Conservation (phyloP, 2,329 filamentous ascomycete genomes). For the Albophoma yamanashiensis region DNA sequence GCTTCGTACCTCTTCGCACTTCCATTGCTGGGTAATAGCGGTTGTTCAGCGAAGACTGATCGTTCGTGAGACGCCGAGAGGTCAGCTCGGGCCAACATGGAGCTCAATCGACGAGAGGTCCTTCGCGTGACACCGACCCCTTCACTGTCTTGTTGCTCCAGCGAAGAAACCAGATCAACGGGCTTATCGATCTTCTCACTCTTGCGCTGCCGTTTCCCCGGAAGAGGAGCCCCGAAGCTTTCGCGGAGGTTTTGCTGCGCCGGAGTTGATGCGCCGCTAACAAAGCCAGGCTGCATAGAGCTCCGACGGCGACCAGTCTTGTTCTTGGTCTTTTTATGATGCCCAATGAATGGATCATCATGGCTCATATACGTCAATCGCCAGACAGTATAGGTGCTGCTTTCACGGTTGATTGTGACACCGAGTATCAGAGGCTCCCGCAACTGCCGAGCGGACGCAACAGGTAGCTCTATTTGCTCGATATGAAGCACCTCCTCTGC, state of each 20-base stretch:
- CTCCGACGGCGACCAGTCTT: constrained; percentile 44
- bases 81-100: constrained; percentile 77
- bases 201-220: constrained; percentile 42
- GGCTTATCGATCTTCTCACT: constrained; percentile 40
- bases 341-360: constrained; percentile 43
- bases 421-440: constrained; percentile 56
- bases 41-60: constrained; percentile 64
- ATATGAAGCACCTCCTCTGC: constrained; percentile 79
- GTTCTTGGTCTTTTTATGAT: constrained; percentile 33
- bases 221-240: constrained; percentile 55
- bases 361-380: constrained; percentile 66
- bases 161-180: constrained; percentile 54
- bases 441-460: constrained; percentile 19
- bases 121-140: constrained; percentile 41
- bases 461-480: constrained; percentile 53
- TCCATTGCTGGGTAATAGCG: constrained; percentile 25
- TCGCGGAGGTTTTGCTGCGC: constrained; percentile 62
- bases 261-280: constrained; percentile 69
- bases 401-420: constrained; percentile 70
- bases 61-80: constrained; percentile 77
- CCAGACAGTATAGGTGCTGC: constrained; percentile 76
- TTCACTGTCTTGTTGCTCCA: constrained; percentile 57
- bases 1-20: constrained; percentile 60
- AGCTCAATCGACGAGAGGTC: constrained; percentile 75
- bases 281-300: constrained; percentile 56